Evolutionary conservation across 306 rosid species (phyloP), one percentile per base, ranked within the genome.

Genomic region (Citrullus colocynthis): DNA sequence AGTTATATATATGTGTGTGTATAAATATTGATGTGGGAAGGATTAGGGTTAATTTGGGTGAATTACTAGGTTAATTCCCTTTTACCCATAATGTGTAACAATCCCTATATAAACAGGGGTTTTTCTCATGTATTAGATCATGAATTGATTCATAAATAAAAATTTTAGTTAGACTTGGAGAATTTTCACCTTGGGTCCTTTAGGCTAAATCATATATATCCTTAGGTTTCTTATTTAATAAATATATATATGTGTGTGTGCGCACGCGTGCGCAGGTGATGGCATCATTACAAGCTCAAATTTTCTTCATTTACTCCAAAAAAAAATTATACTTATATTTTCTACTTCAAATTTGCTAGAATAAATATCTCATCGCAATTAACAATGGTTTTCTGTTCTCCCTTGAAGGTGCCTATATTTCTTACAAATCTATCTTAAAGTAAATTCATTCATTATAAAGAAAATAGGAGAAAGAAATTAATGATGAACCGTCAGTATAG

Each of bases 401-500:
- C 32, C n/a, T 70, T 24, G 39, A 48, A 70, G 37, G 36, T 44
- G 32, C 28, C n/a, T 45, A 44, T 56, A 24, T 70, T 70, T 58
- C 56, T 45, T 0, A 41, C 55, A 41, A 67, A 67, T 20, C 9
- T 45, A 70, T 42, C 75, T 69, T 9, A 2, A 69, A 69, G 28
- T 37, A 17, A 65, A 65, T 24, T 36, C 49, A 17, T 65, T 39
- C 49, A 65, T 36, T 36, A 65, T 39, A n/a, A 42, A 67, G 20
- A 70, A 21, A 45, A 45, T 45, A 21, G 76, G 48, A 45, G 48
- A 36, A 70, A 48, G 6, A 82, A 77, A 52, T 61, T n/a, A 74
- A 85, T 75, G 81, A 48, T 84, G 65, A 82, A 94, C 98, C 95
- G 18, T 79, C 70, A 89, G 84, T 80, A 86, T 85, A 41, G 95